These are phyloP conservation scores for Phylloporus sp. DNA, from an alignment of 1,284 basidiomycete species.

Conservation along the genomic window DNA sequence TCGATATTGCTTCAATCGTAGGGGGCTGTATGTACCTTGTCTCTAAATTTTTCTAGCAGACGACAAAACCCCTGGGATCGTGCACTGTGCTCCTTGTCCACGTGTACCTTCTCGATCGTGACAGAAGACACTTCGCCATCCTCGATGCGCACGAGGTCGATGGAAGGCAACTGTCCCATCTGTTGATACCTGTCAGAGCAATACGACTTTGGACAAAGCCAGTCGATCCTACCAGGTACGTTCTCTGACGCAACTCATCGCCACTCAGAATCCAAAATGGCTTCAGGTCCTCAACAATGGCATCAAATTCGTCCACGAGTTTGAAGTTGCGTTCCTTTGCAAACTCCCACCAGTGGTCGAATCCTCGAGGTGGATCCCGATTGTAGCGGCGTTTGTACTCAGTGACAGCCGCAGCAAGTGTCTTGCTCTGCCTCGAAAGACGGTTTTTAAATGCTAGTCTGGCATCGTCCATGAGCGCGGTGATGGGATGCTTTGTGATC, in stretches of 20 bases:
- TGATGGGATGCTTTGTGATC: constrained; percentile 73
- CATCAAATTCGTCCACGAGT: constrained; percentile 89
- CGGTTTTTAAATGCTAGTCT: constrained; percentile 68
- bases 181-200: constrained; percentile 32
- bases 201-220: neutral
- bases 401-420: constrained; percentile 70
- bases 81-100: constrained; percentile 72
- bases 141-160: constrained; percentile 81
- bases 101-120: constrained; percentile 27
- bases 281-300: constrained; percentile 75
- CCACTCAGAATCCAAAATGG: constrained; percentile 82
- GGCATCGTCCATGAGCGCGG: constrained; percentile 81
- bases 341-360: constrained; percentile 90
- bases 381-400: constrained; percentile 82
- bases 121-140: constrained; percentile 57
- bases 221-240: constrained; percentile 56
- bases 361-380: constrained; percentile 82
- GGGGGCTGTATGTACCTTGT: constrained; percentile 49
- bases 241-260: constrained; percentile 71
- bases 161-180: constrained; percentile 80
- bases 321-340: constrained; percentile 73
- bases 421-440: constrained; percentile 75
- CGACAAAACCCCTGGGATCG: constrained; percentile 76
- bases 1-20: constrained; percentile 9
- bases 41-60: constrained; percentile 76